Conservation (phyloP, 2,329 filamentous ascomycete genomes). For the Aplosporella prunicola region DNA sequence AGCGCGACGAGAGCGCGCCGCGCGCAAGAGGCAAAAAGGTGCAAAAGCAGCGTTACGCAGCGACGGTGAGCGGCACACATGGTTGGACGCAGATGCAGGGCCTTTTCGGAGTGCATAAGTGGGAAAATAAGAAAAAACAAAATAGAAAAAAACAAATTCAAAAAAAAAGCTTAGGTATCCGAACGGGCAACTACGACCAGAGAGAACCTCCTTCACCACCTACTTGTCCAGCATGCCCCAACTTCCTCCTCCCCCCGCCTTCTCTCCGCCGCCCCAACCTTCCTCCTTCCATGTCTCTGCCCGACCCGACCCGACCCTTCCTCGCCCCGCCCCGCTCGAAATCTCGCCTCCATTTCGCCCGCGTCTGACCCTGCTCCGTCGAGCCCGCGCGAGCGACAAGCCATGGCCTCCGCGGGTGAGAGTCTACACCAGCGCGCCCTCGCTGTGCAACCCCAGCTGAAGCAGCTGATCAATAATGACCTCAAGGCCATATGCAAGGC, state of each 20-base stretch:
- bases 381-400: constrained; percentile 4
- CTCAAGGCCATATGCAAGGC: constrained; percentile 67
- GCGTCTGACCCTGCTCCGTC: not conserved
- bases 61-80: too few relatives aligned
- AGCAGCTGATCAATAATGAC: constrained; percentile 52
- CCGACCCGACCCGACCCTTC: not conserved
- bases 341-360: constrained; percentile 1
- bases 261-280: constrained; percentile 3
- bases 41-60: too few relatives aligned
- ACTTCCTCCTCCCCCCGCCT: constrained; percentile 3
- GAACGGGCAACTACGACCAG: constrained; percentile 10
- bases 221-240: constrained; percentile 8
- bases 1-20: not conserved
- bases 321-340: not conserved
- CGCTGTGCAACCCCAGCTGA: constrained; percentile 37
- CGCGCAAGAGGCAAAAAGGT: too few relatives aligned
- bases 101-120: too few relatives aligned
- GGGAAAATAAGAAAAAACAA: too few relatives aligned
- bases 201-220: constrained; percentile 8
- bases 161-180: too few relatives aligned
- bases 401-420: constrained; percentile 27
- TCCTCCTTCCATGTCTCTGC: constrained; percentile 12
- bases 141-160: too few relatives aligned
- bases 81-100: too few relatives aligned
- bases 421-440: constrained; percentile 33